A percentile compares a stretch with the other conserved stretches of the same genome.
These are phyloP conservation scores for Trypanosoma lewisi DNA, from an alignment of 208 protist species.

Conservation along the genomic window DNA sequence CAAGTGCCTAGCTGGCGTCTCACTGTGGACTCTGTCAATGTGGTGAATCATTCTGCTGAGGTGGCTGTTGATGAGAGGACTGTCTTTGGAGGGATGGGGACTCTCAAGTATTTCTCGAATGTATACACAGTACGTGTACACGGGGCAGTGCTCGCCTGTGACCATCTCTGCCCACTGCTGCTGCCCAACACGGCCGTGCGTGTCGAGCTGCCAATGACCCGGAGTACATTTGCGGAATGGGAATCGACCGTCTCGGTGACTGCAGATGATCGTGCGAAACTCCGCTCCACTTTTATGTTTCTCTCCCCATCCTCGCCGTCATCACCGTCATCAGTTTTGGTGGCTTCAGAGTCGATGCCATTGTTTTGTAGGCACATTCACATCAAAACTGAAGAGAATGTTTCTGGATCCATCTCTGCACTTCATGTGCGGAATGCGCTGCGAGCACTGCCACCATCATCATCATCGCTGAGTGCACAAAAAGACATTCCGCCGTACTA, in stretches of 20 bases:
- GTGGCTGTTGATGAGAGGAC: not conserved
- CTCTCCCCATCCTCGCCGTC: not conserved
- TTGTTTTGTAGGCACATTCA: constrained; percentile 5
- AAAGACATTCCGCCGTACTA: constrained; percentile 8
- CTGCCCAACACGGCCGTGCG: constrained; percentile 9
- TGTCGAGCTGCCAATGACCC: not conserved
- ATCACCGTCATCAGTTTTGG: too few relatives aligned
- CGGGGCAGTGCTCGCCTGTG: not conserved
- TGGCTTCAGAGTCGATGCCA: not conserved
- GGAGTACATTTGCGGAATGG: constrained; percentile 11
- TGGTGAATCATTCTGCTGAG: constrained; percentile 14
- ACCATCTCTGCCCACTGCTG: constrained; percentile 2
- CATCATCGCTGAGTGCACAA: too few relatives aligned
- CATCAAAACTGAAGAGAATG: constrained; percentile 4
- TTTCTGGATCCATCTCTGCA: constrained; percentile 12
- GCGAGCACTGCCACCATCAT: not conserved
- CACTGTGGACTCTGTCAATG: not conserved
- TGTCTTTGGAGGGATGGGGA: not conserved
- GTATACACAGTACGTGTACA: constrained; percentile 7
- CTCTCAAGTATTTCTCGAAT: constrained; percentile 10
- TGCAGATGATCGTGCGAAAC: constrained; percentile 8
- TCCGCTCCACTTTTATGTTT: constrained; percentile 17
- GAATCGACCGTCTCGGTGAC: constrained; percentile 4
- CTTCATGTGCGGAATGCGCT: constrained; percentile 13
- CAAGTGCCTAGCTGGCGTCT: constrained; percentile 5